Base-by-base conservation (phyloP, 257 asterid species). In the Rauvolfia tetraphylla region DNA sequence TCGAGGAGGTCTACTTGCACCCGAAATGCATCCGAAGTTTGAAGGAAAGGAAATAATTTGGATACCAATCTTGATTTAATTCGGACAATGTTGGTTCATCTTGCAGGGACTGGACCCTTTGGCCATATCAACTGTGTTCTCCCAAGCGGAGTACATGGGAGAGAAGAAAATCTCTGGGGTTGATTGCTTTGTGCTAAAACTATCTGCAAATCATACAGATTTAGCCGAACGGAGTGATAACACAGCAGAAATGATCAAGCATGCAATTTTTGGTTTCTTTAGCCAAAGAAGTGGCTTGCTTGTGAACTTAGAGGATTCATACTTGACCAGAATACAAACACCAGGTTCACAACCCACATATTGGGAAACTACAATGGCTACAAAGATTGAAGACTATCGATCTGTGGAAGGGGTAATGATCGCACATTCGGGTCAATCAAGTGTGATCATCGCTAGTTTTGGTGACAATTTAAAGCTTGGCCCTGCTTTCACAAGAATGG, bases 221-320 rank as follows among this genome's bases (percentile, higher is more conserved):
- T 88, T 92, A 4, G 85, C 86, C 7, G 97, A 90, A 76, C 80
- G 97, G 31, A 87, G 97, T 62, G 94, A 91, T 85, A 86, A 76
- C 86, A 85, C 92, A 5, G 95, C 96, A 5, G 98, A 92, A 87
- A 92, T 90, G 89, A 90, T 92, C 86, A 90, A 92, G 77, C 97
- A 92, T 77, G 85, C 87, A 18, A 72, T 87, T 38, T 80, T 89
- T 8, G 97, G 96, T 48, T 91, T 89, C 89, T 92, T 92, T 77
- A 89, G 93, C 90, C 98, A 91, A 78, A 84, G 89, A 79, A 91
- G 88, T 68, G 96, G 97, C 29, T 66, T 92, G 62, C 89, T 92
- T 3, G 84, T 89, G 34, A 81, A 79, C 81, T 75, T 92, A 15
- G 97, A 92, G 72, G 97, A 92, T 90, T 92, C 98, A 0, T 92